A percentile compares a stretch with the other conserved stretches of the same genome.
phyloP scores from a whole-genome alignment of 1,139 yeast species.

The Lodderomyces theae region DNA sequence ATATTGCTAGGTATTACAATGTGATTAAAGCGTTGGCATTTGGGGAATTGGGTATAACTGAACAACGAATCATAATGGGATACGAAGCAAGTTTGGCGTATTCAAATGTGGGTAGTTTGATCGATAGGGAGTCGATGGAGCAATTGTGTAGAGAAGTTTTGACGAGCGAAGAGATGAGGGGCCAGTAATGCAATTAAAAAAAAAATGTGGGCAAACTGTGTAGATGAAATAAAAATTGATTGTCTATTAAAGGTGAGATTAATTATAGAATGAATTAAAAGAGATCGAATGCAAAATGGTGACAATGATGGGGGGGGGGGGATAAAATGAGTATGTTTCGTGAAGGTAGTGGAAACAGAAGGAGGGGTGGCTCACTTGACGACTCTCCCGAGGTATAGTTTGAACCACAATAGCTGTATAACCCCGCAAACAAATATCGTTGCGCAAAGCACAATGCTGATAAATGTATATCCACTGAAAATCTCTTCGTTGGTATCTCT shows the following conservation, averaged over 20 bases:
- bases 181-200: conserved; percentile 28
- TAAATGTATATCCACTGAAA: conserved; percentile 31
- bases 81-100: conserved; percentile 88
- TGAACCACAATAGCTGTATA: conserved; percentile 29
- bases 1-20: conserved; percentile 82
- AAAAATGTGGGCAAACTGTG: background rate
- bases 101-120: conserved; percentile 67
- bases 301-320: too few relatives aligned
- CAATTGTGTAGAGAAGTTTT: conserved; percentile 71
- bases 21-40: conserved; percentile 77
- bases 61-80: conserved; percentile 71
- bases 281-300: too few relatives aligned
- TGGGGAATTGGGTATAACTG: conserved; percentile 85
- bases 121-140: conserved; percentile 73
- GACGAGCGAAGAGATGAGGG: conserved; percentile 74
- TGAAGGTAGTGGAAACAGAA: too few relatives aligned
- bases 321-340: too few relatives aligned
- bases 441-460: conserved; percentile 26
- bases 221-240: background rate
- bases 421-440: conserved; percentile 30
- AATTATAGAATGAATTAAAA: conserved; percentile 1
- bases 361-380: conserved; percentile 17
- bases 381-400: conserved; percentile 26
- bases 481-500: conserved; percentile 43
- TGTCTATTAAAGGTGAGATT: background rate